A percentile compares a stretch with the other conserved stretches of the same genome.
phyloP scores from a whole-genome alignment of 2,329 filamentous ascomycete species.

The Microsporum canis region DNA sequence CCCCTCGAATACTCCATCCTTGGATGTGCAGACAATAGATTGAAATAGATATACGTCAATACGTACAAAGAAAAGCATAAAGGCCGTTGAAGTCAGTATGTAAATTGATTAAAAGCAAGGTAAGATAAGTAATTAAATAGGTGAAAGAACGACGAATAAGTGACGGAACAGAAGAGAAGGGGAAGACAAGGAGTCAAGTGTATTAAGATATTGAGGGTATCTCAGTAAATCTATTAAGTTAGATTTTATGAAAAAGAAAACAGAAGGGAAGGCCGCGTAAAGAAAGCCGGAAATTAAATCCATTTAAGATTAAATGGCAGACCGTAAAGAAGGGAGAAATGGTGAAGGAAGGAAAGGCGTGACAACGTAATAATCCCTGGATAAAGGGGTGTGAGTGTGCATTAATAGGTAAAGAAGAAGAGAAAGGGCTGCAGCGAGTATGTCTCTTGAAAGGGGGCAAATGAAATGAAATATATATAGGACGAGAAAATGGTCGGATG shows the following conservation, averaged over 20 bases:
- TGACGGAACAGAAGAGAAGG: not conserved
- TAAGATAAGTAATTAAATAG: not conserved
- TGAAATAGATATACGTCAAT: too few relatives aligned
- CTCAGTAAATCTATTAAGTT: not conserved
- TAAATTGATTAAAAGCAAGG: too few relatives aligned
- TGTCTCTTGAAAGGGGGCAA: not conserved
- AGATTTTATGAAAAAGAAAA: not conserved
- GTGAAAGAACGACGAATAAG: not conserved
- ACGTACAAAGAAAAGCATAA: too few relatives aligned
- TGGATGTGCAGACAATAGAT: too few relatives aligned
- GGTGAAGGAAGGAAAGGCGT: not conserved
- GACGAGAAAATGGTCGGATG: not conserved
- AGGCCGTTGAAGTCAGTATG: too few relatives aligned
- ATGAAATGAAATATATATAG: not conserved
- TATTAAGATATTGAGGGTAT: not conserved
- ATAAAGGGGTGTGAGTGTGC: slow-evolving; percentile 4
- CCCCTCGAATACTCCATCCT: too few relatives aligned
- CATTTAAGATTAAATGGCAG: slow-evolving; percentile 1
- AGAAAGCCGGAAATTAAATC: not conserved
- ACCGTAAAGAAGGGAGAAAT: not conserved
- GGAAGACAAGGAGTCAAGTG: not conserved
- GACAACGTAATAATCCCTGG: not conserved
- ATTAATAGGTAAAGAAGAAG: not conserved
- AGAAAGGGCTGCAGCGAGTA: not conserved
- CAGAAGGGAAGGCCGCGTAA: not conserved